Conservation (phyloP, 345 rosid genomes). For the Adansonia digitata region DNA sequence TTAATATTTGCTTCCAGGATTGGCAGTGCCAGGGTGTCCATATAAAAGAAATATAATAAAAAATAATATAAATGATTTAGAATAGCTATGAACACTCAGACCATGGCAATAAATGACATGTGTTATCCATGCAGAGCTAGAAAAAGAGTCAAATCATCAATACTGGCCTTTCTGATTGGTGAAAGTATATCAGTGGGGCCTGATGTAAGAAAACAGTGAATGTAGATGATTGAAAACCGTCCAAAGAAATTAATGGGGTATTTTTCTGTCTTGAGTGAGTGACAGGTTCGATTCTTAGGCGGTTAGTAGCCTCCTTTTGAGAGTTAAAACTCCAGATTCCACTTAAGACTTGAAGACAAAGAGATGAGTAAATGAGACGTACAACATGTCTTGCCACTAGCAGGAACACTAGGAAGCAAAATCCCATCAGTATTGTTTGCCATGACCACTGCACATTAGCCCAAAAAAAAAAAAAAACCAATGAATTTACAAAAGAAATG, state of each 20-base stretch:
- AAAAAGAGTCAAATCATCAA: background rate
- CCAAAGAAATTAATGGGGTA: background rate
- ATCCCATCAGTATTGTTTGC: constrained; percentile 89
- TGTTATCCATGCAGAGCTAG: constrained; percentile 7
- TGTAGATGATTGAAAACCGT: constrained; percentile 7
- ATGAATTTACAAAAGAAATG: background rate
- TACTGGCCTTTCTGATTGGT: constrained; percentile 2
- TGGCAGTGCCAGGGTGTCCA: background rate
- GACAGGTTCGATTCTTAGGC: background rate
- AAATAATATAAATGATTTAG: background rate
- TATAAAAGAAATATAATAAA: background rate
- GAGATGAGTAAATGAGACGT: constrained; percentile 24
- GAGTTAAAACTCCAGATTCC: background rate
- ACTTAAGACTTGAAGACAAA: background rate
- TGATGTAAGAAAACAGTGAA: constrained; percentile 3
- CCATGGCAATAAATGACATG: background rate
- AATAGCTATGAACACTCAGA: background rate
- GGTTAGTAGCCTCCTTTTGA: background rate
- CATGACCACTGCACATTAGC: constrained; percentile 78
- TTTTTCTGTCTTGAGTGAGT: background rate
- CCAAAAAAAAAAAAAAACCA: background rate
- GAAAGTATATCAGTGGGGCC: background rate
- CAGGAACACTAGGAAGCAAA: constrained; percentile 69
- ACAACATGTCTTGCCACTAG: constrained; percentile 73
- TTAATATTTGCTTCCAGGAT: background rate